Base-by-base conservation (phyloP, 441 rosid species). In the Adansonia gregorii region DNA sequence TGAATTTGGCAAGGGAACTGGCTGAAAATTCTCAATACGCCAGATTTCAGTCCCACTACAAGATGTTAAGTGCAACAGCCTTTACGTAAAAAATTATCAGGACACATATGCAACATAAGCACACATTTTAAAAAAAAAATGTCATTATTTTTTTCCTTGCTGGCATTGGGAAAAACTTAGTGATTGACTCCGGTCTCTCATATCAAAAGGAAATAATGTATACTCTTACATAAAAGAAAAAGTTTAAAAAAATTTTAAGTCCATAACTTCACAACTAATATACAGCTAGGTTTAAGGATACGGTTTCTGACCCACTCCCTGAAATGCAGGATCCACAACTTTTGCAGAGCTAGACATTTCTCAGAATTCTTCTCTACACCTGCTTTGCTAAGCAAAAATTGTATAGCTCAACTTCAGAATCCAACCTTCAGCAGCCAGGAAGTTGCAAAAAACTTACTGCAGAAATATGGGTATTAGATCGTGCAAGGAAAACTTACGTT, bases 11-110 rank as follows among this genome's bases (percentile, higher is more conserved):
- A 94, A 63, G 24, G 92, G 94, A 84, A 91, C 94, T 2, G 94
- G 94, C 80, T 88, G 95, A 75, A 94, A 94, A 86, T 93, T 88
- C 92, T 97, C 99, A 45, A 94, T 91, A 79, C 96, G 90, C 99
- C 99, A 97, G 74, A 93, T 97, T 75, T 97, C 99, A 85, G 89
- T 89, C 72, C 99, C 99, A 73, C 99, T 97, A 80, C n/a, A 64
- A 61, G 80, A 77, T 59, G 92, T 93, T 83, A 88, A 87, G 97
- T 75, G 80, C 17, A 81, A 87, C 89, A 85, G 55, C 48, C 64
- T 72, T 75, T 51, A 27, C 82, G 35, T 43, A 24, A 45, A 65
- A 76, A 84, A 71, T 27, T 31, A 35, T 11, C 12, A 67, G 31
- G 66, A 70, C 31, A 76, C 6, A 73, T 17, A 79, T 66, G 67